Evolutionary conservation across 371 early-diverging fungal genomes (phyloP).

Genomic region (Dentiscutata heterogama): DNA sequence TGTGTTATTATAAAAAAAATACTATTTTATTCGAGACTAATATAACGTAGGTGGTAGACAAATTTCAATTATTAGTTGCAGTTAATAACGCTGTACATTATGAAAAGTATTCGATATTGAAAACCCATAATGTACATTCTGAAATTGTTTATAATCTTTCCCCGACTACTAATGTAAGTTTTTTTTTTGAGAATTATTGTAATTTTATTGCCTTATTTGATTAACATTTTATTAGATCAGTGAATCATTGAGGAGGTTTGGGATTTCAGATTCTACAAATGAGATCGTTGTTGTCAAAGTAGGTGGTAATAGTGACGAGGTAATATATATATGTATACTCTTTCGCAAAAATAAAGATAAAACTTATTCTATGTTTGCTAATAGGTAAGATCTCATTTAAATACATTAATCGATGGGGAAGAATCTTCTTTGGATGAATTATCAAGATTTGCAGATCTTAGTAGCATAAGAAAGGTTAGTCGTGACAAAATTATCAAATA

Average conservation of each 20-base stretch:
- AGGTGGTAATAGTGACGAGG: slow-evolving; percentile 53
- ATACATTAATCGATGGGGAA: slow-evolving; percentile 56
- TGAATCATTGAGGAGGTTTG: slow-evolving; percentile 60
- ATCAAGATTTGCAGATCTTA: slow-evolving; percentile 49
- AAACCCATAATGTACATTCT: slow-evolving; percentile 63
- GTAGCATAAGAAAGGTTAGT: slow-evolving; percentile 55
- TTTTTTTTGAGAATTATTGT: background rate
- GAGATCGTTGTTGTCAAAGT: slow-evolving; percentile 57
- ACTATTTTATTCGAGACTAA: background rate
- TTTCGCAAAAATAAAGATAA: background rate
- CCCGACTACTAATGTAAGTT: slow-evolving; percentile 57
- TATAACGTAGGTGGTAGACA: slow-evolving; percentile 55
- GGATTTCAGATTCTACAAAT: slow-evolving; percentile 55
- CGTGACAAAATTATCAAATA: no score
- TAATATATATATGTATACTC: slow-evolving; percentile 43
- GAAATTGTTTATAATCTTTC: slow-evolving; percentile 65
- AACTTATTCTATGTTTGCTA: no score
- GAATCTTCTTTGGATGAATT: slow-evolving; percentile 53
- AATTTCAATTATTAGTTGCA: slow-evolving; percentile 59
- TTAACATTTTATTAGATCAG: slow-evolving; percentile 52
- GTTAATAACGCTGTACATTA: slow-evolving; percentile 59
- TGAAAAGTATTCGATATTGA: slow-evolving; percentile 54
- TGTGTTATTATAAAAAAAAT: background rate
- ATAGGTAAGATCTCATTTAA: slow-evolving; percentile 55
- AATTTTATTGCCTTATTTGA: background rate